Evolutionary conservation across 139 green algal genomes (phyloP).

Genomic region (Haematococcus lacustris): DNA sequence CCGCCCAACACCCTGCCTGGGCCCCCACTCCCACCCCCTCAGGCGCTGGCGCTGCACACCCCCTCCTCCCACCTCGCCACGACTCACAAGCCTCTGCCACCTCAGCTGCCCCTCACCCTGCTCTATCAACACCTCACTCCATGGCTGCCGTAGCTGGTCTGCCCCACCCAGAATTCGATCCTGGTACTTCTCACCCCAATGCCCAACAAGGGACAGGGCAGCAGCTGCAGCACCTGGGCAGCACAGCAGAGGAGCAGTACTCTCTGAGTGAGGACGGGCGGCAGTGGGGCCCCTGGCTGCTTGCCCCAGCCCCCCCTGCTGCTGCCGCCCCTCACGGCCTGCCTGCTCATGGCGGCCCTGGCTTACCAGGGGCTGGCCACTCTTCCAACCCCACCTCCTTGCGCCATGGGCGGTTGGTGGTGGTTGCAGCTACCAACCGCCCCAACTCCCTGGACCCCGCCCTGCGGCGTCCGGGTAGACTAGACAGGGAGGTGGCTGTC

Average conservation of each 20-base stretch:
- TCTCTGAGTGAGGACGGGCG: too few relatives aligned
- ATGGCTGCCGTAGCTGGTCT: neutral
- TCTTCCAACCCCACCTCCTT: neutral
- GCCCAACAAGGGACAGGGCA: too few relatives aligned
- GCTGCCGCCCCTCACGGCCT: neutral
- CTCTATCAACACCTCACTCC: neutral
- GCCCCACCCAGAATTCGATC: too few relatives aligned
- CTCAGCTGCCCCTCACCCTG: neutral
- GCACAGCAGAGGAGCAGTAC: too few relatives aligned
- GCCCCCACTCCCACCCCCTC: neutral
- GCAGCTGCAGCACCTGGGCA: too few relatives aligned
- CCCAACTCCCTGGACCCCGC: conserved; percentile 87
- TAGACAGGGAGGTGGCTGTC: conserved; percentile 84
- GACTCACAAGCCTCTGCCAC: neutral
- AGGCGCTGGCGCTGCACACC: neutral
- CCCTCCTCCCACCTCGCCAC: neutral
- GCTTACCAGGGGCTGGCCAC: neutral
- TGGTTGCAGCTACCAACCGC: conserved; percentile 82
- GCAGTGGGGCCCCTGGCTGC: too few relatives aligned
- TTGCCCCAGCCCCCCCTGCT: neutral
- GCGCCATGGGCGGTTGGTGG: conserved; percentile 30
- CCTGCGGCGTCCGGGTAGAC: conserved; percentile 72
- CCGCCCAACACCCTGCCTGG: neutral
- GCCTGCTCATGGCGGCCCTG: neutral
- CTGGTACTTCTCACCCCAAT: too few relatives aligned